phyloP scores from a whole-genome alignment of 2,329 filamentous ascomycete genomes.

The Leptosphaerulina australis region DNA sequence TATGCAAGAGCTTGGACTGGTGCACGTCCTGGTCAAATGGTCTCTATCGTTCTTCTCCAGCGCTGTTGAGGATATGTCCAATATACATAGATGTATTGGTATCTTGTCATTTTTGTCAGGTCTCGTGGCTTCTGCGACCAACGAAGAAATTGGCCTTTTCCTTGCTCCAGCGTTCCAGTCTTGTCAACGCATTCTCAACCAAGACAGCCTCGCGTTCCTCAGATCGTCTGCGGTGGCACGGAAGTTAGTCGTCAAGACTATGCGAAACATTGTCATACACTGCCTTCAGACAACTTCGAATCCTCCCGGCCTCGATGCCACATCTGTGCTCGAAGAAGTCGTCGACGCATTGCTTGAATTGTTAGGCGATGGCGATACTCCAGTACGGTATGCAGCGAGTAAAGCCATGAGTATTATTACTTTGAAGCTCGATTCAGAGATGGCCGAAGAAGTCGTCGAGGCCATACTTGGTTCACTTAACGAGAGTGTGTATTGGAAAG shows the following conservation, averaged over 20 bases:
- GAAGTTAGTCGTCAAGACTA: constrained; percentile 84
- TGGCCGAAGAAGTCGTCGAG: constrained; percentile 86
- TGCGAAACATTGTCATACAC: constrained; percentile 74
- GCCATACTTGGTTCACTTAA: constrained; percentile 74
- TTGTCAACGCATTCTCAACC: constrained; percentile 64
- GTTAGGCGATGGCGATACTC: constrained; percentile 86
- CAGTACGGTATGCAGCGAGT: constrained; percentile 86
- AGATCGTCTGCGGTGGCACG: constrained; percentile 77
- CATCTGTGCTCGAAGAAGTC: constrained; percentile 68
- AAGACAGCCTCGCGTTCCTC: constrained; percentile 61
- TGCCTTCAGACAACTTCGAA: constrained; percentile 56
- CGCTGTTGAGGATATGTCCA: constrained; percentile 48
- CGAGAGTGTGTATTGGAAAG: constrained; percentile 66
- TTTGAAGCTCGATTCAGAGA: constrained; percentile 75
- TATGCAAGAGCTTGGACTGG: constrained; percentile 79
- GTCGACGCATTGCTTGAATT: constrained; percentile 81
- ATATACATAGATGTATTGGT: constrained; percentile 79
- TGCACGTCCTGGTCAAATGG: constrained; percentile 73
- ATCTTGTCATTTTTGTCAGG: constrained; percentile 80
- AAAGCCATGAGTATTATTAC: constrained; percentile 91
- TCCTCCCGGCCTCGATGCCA: constrained; percentile 46
- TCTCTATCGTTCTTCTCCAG: constrained; percentile 66
- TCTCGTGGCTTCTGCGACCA: constrained; percentile 72
- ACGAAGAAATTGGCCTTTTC: constrained; percentile 73
- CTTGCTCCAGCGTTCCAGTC: constrained; percentile 69